Conservation (phyloP, 306 rosid genomes). For the Ochetophila trinervis region DNA sequence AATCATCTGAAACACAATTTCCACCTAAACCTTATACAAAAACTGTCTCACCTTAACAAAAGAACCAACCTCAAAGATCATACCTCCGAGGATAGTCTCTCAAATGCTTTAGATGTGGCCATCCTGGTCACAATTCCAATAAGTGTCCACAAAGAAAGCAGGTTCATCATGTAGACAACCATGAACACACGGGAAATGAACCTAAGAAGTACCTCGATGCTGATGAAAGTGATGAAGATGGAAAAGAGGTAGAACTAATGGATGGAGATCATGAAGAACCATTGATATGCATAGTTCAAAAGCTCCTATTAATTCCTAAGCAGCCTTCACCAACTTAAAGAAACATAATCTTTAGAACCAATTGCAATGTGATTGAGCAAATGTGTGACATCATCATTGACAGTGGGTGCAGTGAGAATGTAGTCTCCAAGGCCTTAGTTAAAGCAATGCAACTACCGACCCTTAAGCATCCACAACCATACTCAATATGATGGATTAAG, state of each 20-base stretch:
- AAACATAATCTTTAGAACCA: neutral
- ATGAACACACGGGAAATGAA: no score
- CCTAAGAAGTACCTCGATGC: neutral
- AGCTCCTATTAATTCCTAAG: neutral
- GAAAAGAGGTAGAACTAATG: neutral
- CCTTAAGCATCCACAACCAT: neutral
- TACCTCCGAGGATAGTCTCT: neutral
- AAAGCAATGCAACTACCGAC: neutral
- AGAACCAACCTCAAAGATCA: neutral
- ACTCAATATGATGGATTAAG: neutral
- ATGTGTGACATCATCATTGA: neutral
- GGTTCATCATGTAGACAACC: neutral
- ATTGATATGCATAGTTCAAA: neutral
- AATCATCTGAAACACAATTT: no score
- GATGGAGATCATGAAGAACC: neutral
- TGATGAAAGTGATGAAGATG: neutral
- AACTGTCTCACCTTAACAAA: neutral
- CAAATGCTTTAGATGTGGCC: neutral
- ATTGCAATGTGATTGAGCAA: neutral
- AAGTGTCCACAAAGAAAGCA: neutral
- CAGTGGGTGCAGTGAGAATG: neutral
- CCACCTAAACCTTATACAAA: no score
- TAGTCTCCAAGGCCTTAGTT: neutral
- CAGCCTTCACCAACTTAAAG: neutral
- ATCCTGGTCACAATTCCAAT: neutral